These are phyloP conservation scores for Ophiostoma australiae DNA, from an alignment of 2,329 filamentous ascomycete genomes.

Conservation along the genomic window DNA sequence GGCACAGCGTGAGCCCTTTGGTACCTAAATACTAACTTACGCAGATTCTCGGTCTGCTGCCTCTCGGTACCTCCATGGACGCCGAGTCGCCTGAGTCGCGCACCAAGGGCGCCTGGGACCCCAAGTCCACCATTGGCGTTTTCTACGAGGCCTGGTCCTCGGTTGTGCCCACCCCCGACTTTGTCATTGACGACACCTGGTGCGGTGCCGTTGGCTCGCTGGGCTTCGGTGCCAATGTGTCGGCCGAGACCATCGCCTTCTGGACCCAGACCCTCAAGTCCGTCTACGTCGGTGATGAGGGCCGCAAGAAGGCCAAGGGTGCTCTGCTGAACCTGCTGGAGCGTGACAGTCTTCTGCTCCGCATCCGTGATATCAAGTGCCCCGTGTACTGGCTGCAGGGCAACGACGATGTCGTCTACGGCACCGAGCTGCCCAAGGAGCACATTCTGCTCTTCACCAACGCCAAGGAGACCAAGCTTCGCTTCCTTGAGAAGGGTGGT, in stretches of 20 bases:
- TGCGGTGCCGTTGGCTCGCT: conserved; percentile 40
- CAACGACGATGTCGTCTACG: conserved; percentile 41
- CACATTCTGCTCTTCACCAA: conserved; percentile 45
- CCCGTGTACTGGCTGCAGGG: conserved; percentile 50
- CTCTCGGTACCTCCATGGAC: conserved; percentile 50
- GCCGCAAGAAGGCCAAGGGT: conserved; percentile 42
- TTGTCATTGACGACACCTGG: conserved; percentile 42
- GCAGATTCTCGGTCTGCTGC: conserved; percentile 38
- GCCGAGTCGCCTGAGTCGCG: conserved; percentile 46
- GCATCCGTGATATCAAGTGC: conserved; percentile 43
- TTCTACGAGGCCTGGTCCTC: conserved; percentile 5
- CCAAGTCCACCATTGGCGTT: conserved; percentile 32
- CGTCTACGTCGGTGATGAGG: conserved; percentile 44
- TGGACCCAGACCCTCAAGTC: conserved; percentile 42
- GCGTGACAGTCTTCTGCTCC: conserved; percentile 41
- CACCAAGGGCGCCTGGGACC: conserved; percentile 47
- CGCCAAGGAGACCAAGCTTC: conserved; percentile 39
- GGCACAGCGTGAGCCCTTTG: background rate
- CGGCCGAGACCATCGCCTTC: conserved; percentile 35
- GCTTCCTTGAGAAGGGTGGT: conserved; percentile 39
- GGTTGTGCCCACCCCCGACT: conserved; percentile 37
- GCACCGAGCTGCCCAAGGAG: conserved; percentile 37
- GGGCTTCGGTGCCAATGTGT: conserved; percentile 39
- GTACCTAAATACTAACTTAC: background rate
- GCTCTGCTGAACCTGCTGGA: conserved; percentile 40